Conservation (phyloP, 352 stramenopile species). For the Phytophthora palmivora region DNA sequence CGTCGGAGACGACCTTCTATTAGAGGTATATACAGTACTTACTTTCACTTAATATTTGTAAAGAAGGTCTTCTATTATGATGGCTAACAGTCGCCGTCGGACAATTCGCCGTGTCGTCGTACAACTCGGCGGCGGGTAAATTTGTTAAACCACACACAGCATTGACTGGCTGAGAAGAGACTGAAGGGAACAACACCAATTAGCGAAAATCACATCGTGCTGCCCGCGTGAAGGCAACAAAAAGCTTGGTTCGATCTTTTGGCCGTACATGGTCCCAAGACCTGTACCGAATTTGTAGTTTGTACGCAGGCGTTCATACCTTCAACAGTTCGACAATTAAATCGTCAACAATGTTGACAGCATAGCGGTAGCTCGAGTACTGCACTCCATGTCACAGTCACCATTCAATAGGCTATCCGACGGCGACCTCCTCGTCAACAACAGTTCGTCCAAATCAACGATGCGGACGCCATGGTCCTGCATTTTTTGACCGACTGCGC, state of each 20-base stretch:
- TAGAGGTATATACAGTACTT: background rate
- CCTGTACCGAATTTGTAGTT: background rate
- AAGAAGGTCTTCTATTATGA: background rate
- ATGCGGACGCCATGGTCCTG: too few species aligned
- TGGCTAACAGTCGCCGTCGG: background rate
- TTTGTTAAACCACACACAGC: constrained; percentile 5
- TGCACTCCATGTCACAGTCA: constrained; percentile 11
- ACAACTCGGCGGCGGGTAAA: constrained; percentile 2
- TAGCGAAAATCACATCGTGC: constrained; percentile 16
- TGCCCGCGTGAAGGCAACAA: background rate
- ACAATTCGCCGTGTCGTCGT: constrained; percentile 1
- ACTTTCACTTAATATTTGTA: background rate
- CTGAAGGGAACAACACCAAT: background rate
- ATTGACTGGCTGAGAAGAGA: constrained; percentile 1
- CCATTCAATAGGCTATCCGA: constrained; percentile 20
- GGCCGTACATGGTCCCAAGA: too few species aligned
- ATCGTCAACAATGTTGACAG: too few species aligned
- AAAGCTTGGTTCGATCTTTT: constrained; percentile 1
- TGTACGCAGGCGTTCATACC: too few species aligned
- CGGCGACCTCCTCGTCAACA: constrained; percentile 16
- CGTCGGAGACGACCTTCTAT: background rate
- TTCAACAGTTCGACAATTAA: too few species aligned
- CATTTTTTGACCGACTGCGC: constrained; percentile 10
- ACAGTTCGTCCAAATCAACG: background rate
- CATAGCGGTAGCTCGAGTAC: background rate